Base-by-base conservation (phyloP, 164 flowering plant species). In the Umbellularia californica region DNA sequence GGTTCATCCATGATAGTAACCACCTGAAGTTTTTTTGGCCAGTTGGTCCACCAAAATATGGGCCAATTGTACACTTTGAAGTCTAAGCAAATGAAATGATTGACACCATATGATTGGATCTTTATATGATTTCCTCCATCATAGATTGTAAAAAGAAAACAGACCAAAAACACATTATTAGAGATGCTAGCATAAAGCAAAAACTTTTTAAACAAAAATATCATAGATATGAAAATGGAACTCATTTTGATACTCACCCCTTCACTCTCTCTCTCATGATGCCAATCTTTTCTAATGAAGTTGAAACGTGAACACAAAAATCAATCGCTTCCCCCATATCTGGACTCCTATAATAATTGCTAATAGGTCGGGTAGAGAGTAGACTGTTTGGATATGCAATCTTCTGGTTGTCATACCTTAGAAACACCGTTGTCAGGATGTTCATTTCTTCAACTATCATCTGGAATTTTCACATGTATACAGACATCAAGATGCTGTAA, bases 401-500 rank as follows among this genome's bases (percentile, higher is more conserved):
- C 71, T 72, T 79, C 65, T 82, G 80, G 22, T 68, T 80, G 68
- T 82, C 85, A 22, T 64, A 76, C 58, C 81, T 60, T 27, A 89
- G 79, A 76, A 89, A 88, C 14, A 87, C 83, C 0, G 93, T 89
- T 3, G 87, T 82, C 74, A 89, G 63, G 28, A 88, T 88, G 65
- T 87, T 88, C 93, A 89, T 89, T 77, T 88, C 89, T 72, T 89
- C 88, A 4, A 89, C 93, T 64, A 89, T 65, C 93, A 89, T 84
- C 90, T 89, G 85, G 19, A 17, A 3, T n/a, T 17, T 58, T 3
- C 7, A 14, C 63, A 58, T 4, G 10, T 15, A 17, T n/a, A 3
- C 5, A 58, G n/a, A 58, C 20, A 58, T 58, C 10, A 17, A 58
- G 63, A 14, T 58, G 22, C 63, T 17, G 63, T 17, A 58, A 17